phyloP scores from a whole-genome alignment of 371 early-diverging fungal genomes.

The Massospora cicadina region DNA sequence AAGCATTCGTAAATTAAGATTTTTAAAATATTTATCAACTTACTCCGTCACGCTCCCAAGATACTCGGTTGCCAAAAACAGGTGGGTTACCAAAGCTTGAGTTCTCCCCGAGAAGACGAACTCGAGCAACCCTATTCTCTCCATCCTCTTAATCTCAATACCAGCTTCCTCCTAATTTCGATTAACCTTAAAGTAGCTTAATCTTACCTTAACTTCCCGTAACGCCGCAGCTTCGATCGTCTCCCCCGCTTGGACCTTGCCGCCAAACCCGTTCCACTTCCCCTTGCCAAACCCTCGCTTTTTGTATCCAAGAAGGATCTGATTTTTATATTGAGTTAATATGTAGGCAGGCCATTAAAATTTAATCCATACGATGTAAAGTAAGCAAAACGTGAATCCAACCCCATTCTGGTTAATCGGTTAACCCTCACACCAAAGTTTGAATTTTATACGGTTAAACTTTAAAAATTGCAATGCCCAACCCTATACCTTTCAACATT shows the following conservation, averaged over 20 bases:
- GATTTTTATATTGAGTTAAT: too few relatives aligned
- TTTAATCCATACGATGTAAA: too few relatives aligned
- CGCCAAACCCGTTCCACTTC: constrained; percentile 48
- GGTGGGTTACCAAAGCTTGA: constrained; percentile 25
- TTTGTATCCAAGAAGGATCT: constrained; percentile 41
- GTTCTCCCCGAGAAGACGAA: constrained; percentile 28
- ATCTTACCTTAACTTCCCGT: constrained; percentile 24
- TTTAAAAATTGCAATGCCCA: too few relatives aligned
- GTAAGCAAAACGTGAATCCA: too few relatives aligned
- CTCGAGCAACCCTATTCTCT: constrained; percentile 23
- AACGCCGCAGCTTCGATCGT: constrained; percentile 31
- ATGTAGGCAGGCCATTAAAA: too few relatives aligned
- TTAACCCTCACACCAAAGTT: too few relatives aligned
- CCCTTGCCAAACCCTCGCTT: constrained; percentile 43
- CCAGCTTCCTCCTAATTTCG: constrained; percentile 27
- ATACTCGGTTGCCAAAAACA: constrained; percentile 20
- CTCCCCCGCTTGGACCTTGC: constrained; percentile 40
- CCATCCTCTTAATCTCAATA: constrained; percentile 21
- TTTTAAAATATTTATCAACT: too few relatives aligned
- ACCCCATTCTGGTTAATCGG: too few relatives aligned
- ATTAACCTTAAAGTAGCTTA: too few relatives aligned
- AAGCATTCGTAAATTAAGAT: constrained; percentile 3
- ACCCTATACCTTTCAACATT: too few relatives aligned
- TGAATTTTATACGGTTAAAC: too few relatives aligned
- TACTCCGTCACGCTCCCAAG: constrained; percentile 29